Conservation (phyloP, 371 early-diverging fungal species). For the Syncephalastrum contaminatum region DNA sequence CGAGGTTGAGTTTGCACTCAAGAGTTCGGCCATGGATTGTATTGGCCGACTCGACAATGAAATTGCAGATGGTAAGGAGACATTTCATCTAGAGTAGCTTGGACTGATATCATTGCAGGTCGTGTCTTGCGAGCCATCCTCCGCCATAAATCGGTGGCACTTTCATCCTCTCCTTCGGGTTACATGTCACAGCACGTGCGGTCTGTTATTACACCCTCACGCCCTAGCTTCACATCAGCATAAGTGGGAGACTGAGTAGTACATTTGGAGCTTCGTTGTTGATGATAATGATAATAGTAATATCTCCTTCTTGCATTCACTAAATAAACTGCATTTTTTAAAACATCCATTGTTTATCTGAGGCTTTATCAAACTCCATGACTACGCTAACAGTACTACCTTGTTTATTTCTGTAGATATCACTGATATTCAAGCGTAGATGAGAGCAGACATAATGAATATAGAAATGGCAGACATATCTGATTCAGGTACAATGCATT, state of each 20-base stretch:
- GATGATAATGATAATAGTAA: no score
- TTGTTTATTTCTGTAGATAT: no score
- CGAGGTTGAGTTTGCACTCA: constrained; percentile 44
- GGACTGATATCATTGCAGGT: constrained; percentile 10
- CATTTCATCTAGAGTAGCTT: neutral
- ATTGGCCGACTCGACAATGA: constrained; percentile 41
- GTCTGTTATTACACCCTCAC: constrained; percentile 12
- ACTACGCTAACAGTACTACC: no score
- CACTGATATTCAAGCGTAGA: no score
- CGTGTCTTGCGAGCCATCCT: constrained; percentile 31
- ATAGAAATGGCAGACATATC: no score
- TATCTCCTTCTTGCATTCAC: no score
- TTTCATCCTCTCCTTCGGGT: neutral
- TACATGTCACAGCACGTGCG: constrained; percentile 8
- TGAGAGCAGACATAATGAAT: no score
- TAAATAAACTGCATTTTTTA: no score
- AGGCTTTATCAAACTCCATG: no score
- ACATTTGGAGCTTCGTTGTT: no score
- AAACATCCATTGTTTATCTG: no score
- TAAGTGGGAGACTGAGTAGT: neutral
- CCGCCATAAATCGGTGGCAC: constrained; percentile 17
- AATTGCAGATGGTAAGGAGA: constrained; percentile 39
- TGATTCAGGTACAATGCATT: no score
- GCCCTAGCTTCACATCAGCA: constrained; percentile 8
- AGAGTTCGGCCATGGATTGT: constrained; percentile 38